phyloP scores from a whole-genome alignment of 176 grass and related monocot species.

The Pontederia crassipes region DNA sequence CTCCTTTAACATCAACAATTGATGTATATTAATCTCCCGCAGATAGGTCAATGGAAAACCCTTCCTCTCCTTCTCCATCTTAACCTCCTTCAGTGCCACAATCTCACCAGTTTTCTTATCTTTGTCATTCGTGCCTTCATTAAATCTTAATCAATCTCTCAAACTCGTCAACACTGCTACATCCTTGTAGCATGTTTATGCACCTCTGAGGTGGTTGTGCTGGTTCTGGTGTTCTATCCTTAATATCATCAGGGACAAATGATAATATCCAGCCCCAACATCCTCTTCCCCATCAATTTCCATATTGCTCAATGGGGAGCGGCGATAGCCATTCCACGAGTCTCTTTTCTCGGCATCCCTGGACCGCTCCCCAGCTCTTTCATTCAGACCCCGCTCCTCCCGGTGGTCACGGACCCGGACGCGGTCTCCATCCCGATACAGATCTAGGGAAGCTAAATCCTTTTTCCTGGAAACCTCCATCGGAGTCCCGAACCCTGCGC shows the following conservation, averaged over 20 bases:
- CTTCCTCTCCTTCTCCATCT: conserved; percentile 84
- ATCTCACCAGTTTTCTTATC: conserved; percentile 84
- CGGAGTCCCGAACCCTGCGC: background rate
- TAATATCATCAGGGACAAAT: background rate
- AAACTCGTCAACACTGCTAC: conserved; percentile 88
- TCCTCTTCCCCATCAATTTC: conserved; percentile 31
- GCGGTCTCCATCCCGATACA: background rate
- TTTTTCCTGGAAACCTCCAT: conserved; percentile 1
- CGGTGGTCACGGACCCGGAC: background rate
- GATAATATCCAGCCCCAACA: conserved; percentile 17
- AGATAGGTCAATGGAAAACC: conserved; percentile 81
- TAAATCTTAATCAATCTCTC: conserved; percentile 74
- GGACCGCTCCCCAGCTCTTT: background rate
- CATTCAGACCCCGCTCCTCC: background rate
- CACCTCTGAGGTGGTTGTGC: conserved; percentile 26
- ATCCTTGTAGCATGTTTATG: conserved; percentile 85
- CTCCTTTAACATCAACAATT: conserved; percentile 88
- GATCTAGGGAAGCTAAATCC: conserved; percentile 6
- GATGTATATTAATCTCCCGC: conserved; percentile 92
- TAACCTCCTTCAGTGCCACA: conserved; percentile 92
- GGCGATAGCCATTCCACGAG: background rate
- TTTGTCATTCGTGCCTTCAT: conserved; percentile 87
- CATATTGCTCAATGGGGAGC: conserved; percentile 9
- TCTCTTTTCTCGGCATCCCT: background rate
- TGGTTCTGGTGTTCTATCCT: conserved; percentile 35